Percentiles rank a stretch among this genome's conserved stretches.
Evolutionary conservation across 2,329 filamentous ascomycete genomes (phyloP).

Genomic region (Cladosporium phlei): DNA sequence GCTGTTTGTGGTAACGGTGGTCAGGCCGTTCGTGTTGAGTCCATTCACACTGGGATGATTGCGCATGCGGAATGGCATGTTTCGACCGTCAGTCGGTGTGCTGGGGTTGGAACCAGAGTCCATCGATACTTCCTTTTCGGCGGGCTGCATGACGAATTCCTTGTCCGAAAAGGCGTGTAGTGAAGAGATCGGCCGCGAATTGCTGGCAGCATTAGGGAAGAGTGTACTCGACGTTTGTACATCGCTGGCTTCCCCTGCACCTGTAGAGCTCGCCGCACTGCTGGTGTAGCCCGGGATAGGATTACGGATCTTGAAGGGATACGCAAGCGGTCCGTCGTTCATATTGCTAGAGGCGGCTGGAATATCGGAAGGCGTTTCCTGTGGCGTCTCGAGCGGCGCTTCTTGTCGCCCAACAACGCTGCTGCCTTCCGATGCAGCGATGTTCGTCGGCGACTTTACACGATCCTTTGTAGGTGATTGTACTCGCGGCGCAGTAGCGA

Average conservation of each 20-base stretch:
- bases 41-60: not conserved
- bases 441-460: not conserved
- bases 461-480: not conserved
- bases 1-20: slow-evolving; percentile 2
- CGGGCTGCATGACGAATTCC: slow-evolving; percentile 10
- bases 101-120: not conserved
- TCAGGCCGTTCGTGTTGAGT: slow-evolving; percentile 5
- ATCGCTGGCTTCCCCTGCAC: slow-evolving; percentile 24
- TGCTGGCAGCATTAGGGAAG: slow-evolving; percentile 11
- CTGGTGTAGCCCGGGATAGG: slow-evolving; percentile 10
- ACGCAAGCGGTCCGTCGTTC: slow-evolving; percentile 59
- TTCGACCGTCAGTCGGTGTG: slow-evolving; percentile 3
- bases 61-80: slow-evolving; percentile 11
- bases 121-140: slow-evolving; percentile 8
- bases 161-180: slow-evolving; percentile 12
- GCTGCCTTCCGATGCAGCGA: not conserved
- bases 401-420: slow-evolving; percentile 29
- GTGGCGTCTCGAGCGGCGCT: slow-evolving; percentile 52
- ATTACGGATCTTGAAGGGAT: slow-evolving; percentile 65
- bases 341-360: slow-evolving; percentile 32
- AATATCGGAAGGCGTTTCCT: too few relatives aligned
- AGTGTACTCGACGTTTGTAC: slow-evolving; percentile 13
- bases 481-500: slow-evolving; percentile 1
- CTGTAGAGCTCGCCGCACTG: slow-evolving; percentile 23
- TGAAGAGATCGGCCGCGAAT: slow-evolving; percentile 8